Conservation (phyloP, 106 monocot species). For the Dioscorea zingiberensis region DNA sequence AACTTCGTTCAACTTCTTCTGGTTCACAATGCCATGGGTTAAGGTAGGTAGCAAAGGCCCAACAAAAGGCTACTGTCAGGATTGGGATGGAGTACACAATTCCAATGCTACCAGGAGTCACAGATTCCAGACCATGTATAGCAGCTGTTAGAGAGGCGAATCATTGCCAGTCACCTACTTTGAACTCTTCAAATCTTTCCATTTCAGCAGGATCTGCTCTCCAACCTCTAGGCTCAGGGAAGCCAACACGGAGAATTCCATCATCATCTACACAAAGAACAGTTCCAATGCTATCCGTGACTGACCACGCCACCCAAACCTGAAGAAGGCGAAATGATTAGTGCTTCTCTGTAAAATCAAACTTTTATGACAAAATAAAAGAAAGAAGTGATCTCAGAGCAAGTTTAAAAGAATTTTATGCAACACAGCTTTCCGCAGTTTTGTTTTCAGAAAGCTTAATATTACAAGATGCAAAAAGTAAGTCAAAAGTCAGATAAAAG, state of each 20-base stretch:
- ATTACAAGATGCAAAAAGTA: no score
- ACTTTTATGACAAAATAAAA: no score
- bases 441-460: no score
- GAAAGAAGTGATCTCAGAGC: no score
- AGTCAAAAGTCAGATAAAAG: no score
- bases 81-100: conserved; percentile 83
- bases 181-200: conserved; percentile 99
- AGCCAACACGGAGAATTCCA: conserved; percentile 91
- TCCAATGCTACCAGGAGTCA: conserved; percentile 92
- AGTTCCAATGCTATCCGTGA: conserved; percentile 98
- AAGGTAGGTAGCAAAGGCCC: conserved; percentile 79
- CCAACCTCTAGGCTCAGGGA: conserved; percentile 98
- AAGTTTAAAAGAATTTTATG: no score
- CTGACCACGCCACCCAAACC: conserved; percentile 96
- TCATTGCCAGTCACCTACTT: conserved; percentile 96
- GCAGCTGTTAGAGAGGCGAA: conserved; percentile 78
- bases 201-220: conserved; percentile 99
- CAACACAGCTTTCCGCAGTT: no score
- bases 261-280: conserved; percentile 99
- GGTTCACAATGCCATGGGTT: conserved; percentile 98
- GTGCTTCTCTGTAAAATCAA: no score
- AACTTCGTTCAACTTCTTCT: conserved; percentile 97
- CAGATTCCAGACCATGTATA: conserved; percentile 85
- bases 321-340: conserved; percentile 8
- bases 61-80: conserved; percentile 94